These are phyloP conservation scores for Tylopilus rubrobrunneus DNA, from an alignment of 768 basidiomycete species.

Conservation along the genomic window DNA sequence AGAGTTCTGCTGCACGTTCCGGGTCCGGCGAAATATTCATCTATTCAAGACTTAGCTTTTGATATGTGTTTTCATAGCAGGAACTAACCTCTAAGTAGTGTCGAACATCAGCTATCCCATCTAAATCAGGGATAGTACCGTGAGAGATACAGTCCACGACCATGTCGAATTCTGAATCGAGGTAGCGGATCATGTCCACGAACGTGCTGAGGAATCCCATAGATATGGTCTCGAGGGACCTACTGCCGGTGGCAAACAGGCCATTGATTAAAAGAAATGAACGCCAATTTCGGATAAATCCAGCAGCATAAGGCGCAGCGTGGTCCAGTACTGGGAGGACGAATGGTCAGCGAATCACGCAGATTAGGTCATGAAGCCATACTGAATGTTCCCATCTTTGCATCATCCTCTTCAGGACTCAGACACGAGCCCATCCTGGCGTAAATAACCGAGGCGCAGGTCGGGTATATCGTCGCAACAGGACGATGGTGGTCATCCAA, in stretches of 20 bases:
- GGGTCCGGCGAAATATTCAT: too few species aligned
- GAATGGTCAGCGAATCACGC: too few species aligned
- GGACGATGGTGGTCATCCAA: not conserved
- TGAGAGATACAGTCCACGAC: too few species aligned
- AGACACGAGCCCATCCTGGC: not conserved
- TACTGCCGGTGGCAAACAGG: too few species aligned
- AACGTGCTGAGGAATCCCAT: constrained; percentile 9
- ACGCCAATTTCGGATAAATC: too few species aligned
- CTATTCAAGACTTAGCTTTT: too few species aligned
- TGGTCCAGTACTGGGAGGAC: not conserved
- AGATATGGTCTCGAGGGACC: not conserved
- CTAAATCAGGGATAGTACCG: too few species aligned
- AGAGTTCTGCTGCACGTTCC: too few species aligned
- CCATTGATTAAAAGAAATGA: too few species aligned
- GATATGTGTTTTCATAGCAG: not conserved
- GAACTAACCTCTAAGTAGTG: not conserved
- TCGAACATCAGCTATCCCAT: too few species aligned
- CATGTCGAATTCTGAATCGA: constrained; percentile 13
- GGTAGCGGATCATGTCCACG: constrained; percentile 7
- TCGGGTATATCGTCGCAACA: not conserved
- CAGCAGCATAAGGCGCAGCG: too few species aligned
- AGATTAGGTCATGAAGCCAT: not conserved
- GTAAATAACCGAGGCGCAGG: not conserved
- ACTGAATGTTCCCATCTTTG: constrained; percentile 9
- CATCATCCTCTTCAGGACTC: too few species aligned